Conservation (phyloP, 768 basidiomycete species). For the Russula lepida region DNA sequence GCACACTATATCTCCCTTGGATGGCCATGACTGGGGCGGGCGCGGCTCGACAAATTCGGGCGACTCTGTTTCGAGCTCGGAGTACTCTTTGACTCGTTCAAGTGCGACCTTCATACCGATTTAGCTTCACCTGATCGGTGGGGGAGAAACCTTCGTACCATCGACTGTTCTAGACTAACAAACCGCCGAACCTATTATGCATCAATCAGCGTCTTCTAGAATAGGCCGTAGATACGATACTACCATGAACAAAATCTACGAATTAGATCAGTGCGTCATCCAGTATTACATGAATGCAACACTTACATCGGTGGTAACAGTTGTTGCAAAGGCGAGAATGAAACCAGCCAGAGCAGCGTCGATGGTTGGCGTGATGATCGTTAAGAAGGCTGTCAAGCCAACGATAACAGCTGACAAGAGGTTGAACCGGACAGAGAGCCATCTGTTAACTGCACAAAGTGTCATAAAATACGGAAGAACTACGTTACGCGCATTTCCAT, state of each 20-base stretch:
- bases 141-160: constrained; percentile 42
- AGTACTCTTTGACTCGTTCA: constrained; percentile 88
- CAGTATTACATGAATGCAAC: background rate
- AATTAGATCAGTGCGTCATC: constrained; percentile 21
- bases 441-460: constrained; percentile 62
- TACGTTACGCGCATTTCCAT: background rate
- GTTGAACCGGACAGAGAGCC: constrained; percentile 86
- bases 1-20: constrained; percentile 56
- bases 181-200: constrained; percentile 56
- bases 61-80: constrained; percentile 67
- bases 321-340: constrained; percentile 74
- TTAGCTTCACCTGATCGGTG: background rate
- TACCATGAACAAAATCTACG: constrained; percentile 31
- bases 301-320: constrained; percentile 59
- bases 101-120: constrained; percentile 53
- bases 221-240: background rate
- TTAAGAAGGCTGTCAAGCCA: constrained; percentile 60
- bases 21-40: constrained; percentile 76
- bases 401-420: constrained; percentile 64
- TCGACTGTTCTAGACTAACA: constrained; percentile 84
- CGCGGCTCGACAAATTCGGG: constrained; percentile 82
- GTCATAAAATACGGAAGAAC: background rate
- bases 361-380: constrained; percentile 60
- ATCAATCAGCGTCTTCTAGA: constrained; percentile 1
- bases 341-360: constrained; percentile 81